These are phyloP conservation scores for Scheffersomyces stambukii DNA, from an alignment of 1,139 yeast species.

Conservation along the genomic window DNA sequence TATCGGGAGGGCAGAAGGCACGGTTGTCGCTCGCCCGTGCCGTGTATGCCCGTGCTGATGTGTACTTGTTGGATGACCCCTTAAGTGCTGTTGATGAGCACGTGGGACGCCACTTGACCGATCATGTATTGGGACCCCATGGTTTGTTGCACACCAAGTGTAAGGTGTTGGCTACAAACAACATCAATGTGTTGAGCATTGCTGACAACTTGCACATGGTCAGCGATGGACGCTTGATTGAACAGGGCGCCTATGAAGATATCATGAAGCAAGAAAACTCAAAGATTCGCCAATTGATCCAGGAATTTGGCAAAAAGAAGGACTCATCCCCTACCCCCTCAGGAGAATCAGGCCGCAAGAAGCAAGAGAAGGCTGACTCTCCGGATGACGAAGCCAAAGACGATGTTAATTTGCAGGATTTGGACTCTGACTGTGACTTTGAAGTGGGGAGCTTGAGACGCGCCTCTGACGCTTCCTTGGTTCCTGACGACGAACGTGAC, in stretches of 20 bases:
- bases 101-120: slow-evolving; percentile 29
- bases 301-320: slow-evolving; percentile 67
- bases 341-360: slow-evolving; percentile 6
- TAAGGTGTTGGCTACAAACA: slow-evolving; percentile 82
- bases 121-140: slow-evolving; percentile 60
- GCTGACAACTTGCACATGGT: slow-evolving; percentile 75
- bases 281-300: slow-evolving; percentile 57
- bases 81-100: slow-evolving; percentile 37
- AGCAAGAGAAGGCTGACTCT: slow-evolving; percentile 6
- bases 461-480: slow-evolving; percentile 63
- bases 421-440: slow-evolving; percentile 32
- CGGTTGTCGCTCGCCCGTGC: slow-evolving; percentile 37
- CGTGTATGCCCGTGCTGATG: slow-evolving; percentile 35
- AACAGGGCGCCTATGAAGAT: slow-evolving; percentile 67
- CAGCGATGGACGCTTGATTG: slow-evolving; percentile 71
- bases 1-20: slow-evolving; percentile 41
- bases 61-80: slow-evolving; percentile 32
- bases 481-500: slow-evolving; percentile 22
- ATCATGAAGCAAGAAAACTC: slow-evolving; percentile 52
- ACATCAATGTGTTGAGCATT: slow-evolving; percentile 75
- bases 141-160: slow-evolving; percentile 79
- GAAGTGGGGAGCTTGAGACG: slow-evolving; percentile 55
- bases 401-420: slow-evolving; percentile 16
- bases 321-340: slow-evolving; percentile 12
- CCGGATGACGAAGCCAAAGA: slow-evolving; percentile 11